Conservation (phyloP, 345 rosid species). For the Eucalyptus erythrocorys region DNA sequence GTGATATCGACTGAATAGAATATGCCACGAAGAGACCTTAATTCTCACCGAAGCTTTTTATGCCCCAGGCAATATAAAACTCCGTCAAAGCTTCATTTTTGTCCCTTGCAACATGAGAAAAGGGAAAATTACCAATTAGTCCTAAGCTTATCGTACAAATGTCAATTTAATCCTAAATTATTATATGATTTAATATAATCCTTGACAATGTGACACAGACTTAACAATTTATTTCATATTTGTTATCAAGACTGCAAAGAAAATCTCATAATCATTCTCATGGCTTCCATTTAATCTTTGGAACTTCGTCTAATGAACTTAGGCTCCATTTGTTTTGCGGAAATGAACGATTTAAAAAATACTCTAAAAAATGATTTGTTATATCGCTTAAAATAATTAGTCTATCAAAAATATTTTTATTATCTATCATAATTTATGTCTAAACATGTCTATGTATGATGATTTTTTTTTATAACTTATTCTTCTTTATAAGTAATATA, state of each 20-base stretch:
- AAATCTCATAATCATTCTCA: not conserved
- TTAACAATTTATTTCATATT: not conserved
- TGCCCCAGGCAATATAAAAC: not conserved
- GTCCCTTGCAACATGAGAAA: not conserved
- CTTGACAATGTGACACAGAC: rapidly evolving
- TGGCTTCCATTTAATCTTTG: not conserved
- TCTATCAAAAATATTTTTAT: not conserved
- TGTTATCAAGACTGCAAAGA: not conserved
- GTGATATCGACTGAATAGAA: not conserved
- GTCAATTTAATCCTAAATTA: not conserved
- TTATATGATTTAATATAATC: not conserved
- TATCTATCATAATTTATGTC: not conserved
- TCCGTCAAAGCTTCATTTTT: not conserved
- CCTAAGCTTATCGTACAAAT: not conserved
- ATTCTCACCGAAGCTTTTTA: not conserved
- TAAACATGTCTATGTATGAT: too few species aligned
- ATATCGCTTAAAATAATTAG: too few species aligned
- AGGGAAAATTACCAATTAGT: not conserved
- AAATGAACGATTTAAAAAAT: too few species aligned
- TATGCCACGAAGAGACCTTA: not conserved
- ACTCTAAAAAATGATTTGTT: too few species aligned
- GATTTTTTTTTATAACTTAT: too few species aligned
- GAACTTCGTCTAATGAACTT: not conserved
- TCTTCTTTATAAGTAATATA: too few species aligned
- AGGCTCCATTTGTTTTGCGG: not conserved